A percentile compares a stretch with the other conserved stretches of the same genome.
Evolutionary conservation across 192 early-diverging fungal genomes (phyloP).

Genomic region (Entomortierella chlamydospora): DNA sequence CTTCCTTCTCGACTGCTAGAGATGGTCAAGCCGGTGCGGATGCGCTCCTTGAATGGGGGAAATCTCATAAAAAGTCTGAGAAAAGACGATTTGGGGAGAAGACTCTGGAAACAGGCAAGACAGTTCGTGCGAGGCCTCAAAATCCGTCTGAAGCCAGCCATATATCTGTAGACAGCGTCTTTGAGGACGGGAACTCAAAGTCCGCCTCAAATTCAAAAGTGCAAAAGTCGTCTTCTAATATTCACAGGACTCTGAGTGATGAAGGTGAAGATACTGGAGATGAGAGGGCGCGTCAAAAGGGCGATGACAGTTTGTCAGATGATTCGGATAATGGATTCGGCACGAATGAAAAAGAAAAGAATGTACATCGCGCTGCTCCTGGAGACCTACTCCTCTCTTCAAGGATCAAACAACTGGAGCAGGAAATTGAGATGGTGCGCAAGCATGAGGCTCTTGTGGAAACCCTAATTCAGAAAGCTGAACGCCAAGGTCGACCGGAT

Average conservation of each 20-base stretch:
- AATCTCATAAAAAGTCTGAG: conserved; percentile 14
- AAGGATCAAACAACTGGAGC: conserved; percentile 62
- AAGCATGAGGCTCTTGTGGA: conserved; percentile 78
- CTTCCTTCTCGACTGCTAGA: conserved; percentile 35
- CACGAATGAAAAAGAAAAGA: conserved; percentile 17
- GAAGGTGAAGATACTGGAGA: background rate
- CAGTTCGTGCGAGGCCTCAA: conserved; percentile 4
- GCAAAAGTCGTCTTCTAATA: too few species aligned
- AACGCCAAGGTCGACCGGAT: conserved; percentile 59
- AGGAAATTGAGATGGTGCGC: conserved; percentile 64
- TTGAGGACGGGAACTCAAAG: conserved; percentile 9
- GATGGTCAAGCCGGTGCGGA: conserved; percentile 4
- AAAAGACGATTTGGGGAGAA: conserved; percentile 21
- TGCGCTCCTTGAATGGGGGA: conserved; percentile 40
- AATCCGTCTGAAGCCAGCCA: conserved; percentile 15
- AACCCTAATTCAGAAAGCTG: conserved; percentile 71
- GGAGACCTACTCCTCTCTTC: conserved; percentile 74
- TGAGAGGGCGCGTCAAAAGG: background rate
- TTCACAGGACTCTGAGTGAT: too few species aligned
- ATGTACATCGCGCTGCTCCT: conserved; percentile 71
- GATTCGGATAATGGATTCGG: background rate
- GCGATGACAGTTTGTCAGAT: background rate
- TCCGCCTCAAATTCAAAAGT: background rate
- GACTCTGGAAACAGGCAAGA: conserved; percentile 13
- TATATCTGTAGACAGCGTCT: conserved; percentile 8